Evolutionary conservation across 345 rosid genomes (phyloP).

Genomic region (Salix dunnii): DNA sequence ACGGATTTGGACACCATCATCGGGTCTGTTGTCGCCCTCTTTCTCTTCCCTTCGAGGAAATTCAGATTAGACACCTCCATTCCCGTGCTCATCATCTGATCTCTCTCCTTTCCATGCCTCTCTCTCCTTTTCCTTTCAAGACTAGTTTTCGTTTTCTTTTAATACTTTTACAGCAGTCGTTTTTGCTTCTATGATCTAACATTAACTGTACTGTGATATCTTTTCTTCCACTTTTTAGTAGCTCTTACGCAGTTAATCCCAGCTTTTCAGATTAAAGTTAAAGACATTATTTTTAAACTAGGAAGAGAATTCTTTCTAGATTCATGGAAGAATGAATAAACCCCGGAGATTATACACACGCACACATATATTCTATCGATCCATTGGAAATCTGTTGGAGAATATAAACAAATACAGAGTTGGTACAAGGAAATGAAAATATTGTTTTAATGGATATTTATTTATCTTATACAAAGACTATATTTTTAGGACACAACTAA

Average conservation of each 20-base stretch:
- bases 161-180: not conserved
- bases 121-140: not conserved
- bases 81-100: not conserved
- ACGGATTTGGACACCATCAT: slow-evolving; percentile 44
- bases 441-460: no score
- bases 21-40: slow-evolving; percentile 18
- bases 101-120: not conserved
- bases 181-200: not conserved
- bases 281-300: no score
- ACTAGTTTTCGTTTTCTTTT: not conserved
- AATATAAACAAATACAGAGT: no score
- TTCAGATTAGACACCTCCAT: slow-evolving; percentile 4
- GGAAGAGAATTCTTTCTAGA: no score
- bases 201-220: not conserved
- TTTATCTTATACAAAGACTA: no score
- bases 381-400: no score
- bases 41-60: slow-evolving; percentile 11
- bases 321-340: no score
- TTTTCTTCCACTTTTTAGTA: not conserved
- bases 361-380: no score
- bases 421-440: no score
- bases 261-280: not conserved
- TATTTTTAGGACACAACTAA: no score
- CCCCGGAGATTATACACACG: no score
- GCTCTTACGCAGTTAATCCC: not conserved